Base-by-base conservation (phyloP, 306 rosid species). In the Amphicarpaea edgeworthii region DNA sequence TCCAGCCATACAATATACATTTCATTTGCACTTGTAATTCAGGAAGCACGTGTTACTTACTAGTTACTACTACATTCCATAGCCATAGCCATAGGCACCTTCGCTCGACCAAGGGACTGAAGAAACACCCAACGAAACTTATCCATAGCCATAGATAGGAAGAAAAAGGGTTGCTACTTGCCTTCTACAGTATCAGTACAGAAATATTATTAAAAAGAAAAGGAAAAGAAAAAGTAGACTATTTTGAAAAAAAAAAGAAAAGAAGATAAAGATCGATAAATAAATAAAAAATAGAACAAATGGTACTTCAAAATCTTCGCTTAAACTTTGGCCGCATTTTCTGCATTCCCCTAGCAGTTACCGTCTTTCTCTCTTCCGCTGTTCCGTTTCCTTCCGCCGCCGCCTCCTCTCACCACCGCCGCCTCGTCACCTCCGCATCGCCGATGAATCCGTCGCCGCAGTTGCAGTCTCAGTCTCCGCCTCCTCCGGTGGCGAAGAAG, bases 401-500 rank as follows among this genome's bases (percentile, higher is more conserved):
- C 53, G 43, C 76, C 7, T 20, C 70, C 53, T 46, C 69, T 53
- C 68, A 59, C 62, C 34, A 75, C 1, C 64, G 14, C 72, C 45
- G 34, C 2, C n/a, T 26, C 17, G n/a, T 64, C 61, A 49, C 80
- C 73, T 57, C 61, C 15, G 26, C 57, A 49, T 57, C 81, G 47
- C 10, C 86, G 47, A 86, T 84, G 87, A 58, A 26, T 63, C 61
- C 78, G 11, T 41, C 46, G 15, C n/a, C 63, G 7, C 83, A 5
- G 9, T 46, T 20, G 1, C 53, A 55, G 59, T 58, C 79, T 75
- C 82, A 55, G 34, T 64, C 64, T 58, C 76, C 62, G 57, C 86
- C 96, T 66, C 98, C 32, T 28, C 32, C 32, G 57, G 79, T 77
- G 83, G 96, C 93, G 20, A 92, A 90, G 83, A 94, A 94, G 86